phyloP scores from a whole-genome alignment of 2,329 filamentous ascomycete genomes.

The Aspergillus arachidicola region DNA sequence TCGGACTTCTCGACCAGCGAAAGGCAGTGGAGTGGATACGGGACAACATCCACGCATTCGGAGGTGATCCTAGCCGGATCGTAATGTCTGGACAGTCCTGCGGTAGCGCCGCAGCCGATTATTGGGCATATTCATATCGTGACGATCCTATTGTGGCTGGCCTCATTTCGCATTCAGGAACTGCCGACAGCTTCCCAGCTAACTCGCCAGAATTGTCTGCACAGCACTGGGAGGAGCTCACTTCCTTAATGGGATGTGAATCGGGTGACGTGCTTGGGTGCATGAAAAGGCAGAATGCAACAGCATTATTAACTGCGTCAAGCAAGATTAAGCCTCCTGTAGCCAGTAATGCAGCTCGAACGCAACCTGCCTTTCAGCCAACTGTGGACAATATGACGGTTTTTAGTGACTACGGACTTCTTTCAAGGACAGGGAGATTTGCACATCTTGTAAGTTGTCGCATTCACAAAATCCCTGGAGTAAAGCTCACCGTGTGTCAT shows the following conservation, averaged over 20 bases:
- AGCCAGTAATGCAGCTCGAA: slow-evolving; percentile 29
- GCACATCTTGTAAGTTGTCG: background rate
- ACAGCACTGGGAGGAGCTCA: slow-evolving; percentile 36
- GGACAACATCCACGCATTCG: slow-evolving; percentile 55
- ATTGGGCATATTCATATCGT: slow-evolving; percentile 35
- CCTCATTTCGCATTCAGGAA: slow-evolving; percentile 42
- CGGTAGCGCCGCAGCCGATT: slow-evolving; percentile 35
- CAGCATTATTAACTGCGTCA: slow-evolving; percentile 40
- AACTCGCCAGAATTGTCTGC: slow-evolving; percentile 39
- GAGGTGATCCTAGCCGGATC: slow-evolving; percentile 51
- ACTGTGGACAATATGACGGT: slow-evolving; percentile 44
- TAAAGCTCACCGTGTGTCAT: background rate
- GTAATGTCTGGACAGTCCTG: slow-evolving; percentile 52
- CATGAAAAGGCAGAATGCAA: slow-evolving; percentile 19
- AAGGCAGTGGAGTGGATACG: slow-evolving; percentile 55
- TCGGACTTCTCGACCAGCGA: slow-evolving; percentile 58
- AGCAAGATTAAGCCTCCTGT: slow-evolving; percentile 31
- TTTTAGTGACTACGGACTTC: slow-evolving; percentile 43
- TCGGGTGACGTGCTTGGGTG: background rate
- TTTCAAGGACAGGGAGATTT: background rate
- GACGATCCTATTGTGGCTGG: slow-evolving; percentile 41
- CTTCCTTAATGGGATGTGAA: background rate
- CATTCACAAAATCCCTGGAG: background rate
- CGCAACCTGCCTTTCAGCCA: slow-evolving; percentile 44
- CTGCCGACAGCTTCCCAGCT: slow-evolving; percentile 47